A percentile compares a stretch with the other conserved stretches of the same genome.
Conservation (phyloP, 306 rosid genomes). For the Calophaca sinica region DNA sequence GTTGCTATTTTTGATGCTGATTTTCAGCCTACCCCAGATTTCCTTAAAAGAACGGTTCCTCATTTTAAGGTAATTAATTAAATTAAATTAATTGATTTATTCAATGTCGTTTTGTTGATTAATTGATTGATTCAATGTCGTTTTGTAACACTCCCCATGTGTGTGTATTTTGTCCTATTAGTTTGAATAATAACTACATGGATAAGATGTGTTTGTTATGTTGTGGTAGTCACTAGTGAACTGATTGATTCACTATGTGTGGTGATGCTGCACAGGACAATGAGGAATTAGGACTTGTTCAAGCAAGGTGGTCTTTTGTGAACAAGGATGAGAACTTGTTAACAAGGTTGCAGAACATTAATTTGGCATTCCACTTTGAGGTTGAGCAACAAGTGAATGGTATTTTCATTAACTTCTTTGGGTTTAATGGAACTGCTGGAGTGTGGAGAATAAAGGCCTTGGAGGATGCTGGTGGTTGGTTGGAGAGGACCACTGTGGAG, state of each 20-base stretch:
- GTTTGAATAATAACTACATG: slow-evolving; percentile 21
- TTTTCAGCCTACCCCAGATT: slow-evolving; percentile 87
- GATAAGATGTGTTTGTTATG: background rate
- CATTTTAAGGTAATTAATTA: slow-evolving; percentile 74
- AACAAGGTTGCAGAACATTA: slow-evolving; percentile 87
- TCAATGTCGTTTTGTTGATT: background rate
- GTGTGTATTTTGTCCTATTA: slow-evolving; percentile 16
- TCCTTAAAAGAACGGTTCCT: slow-evolving; percentile 81
- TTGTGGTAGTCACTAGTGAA: background rate
- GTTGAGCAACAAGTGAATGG: slow-evolving; percentile 96
- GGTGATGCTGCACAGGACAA: slow-evolving; percentile 56
- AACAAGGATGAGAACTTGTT: slow-evolving; percentile 87
- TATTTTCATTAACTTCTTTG: slow-evolving; percentile 79
- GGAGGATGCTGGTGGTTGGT: slow-evolving; percentile 93
- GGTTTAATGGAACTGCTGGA: slow-evolving; percentile 97
- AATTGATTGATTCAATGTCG: slow-evolving; percentile 8
- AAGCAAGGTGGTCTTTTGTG: slow-evolving; percentile 98
- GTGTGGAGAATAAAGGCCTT: slow-evolving; percentile 92
- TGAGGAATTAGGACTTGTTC: slow-evolving; percentile 79
- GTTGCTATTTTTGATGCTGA: slow-evolving; percentile 92
- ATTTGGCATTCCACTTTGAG: slow-evolving; percentile 90
- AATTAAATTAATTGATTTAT: background rate
- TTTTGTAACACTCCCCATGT: background rate
- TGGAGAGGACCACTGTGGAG: slow-evolving; percentile 94
- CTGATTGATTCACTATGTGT: slow-evolving; percentile 20